phyloP scores from a whole-genome alignment of 2,329 filamentous ascomycete genomes.

The Lithohypha guttulata region DNA sequence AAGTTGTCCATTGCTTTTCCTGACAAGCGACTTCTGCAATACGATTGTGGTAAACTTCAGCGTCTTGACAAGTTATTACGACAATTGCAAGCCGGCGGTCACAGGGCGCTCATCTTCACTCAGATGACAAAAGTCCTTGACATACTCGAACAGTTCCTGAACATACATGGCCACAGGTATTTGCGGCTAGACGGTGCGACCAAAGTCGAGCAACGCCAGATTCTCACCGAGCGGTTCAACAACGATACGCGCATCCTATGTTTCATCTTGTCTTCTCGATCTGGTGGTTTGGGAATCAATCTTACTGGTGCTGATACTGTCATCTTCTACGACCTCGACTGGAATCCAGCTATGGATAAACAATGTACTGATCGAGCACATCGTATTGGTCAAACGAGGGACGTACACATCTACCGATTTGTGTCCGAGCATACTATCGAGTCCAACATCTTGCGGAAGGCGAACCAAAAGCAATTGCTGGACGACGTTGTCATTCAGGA shows the following conservation, averaged over 20 bases:
- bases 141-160: constrained; percentile 93
- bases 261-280: constrained; percentile 91
- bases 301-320: constrained; percentile 93
- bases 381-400: constrained; percentile 91
- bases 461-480: constrained; percentile 93
- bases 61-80: constrained; percentile 76
- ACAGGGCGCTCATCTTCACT: constrained; percentile 94
- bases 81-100: constrained; percentile 75
- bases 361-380: constrained; percentile 97
- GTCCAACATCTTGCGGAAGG: constrained; percentile 92
- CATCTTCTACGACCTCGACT: constrained; percentile 98
- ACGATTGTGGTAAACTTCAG: constrained; percentile 94
- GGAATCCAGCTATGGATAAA: constrained; percentile 99
- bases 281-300: constrained; percentile 91
- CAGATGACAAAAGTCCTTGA: constrained; percentile 99
- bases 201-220: constrained; percentile 89
- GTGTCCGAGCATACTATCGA: constrained; percentile 92
- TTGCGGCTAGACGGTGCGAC: constrained; percentile 92
- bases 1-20: constrained; percentile 91
- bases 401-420: constrained; percentile 95
- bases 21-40: constrained; percentile 89
- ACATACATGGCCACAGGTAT: constrained; percentile 95
- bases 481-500: constrained; percentile 98
- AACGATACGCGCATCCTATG: constrained; percentile 82
- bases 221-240: constrained; percentile 94